These are phyloP conservation scores for Blastocystis sp. DNA, from an alignment of 352 stramenopile species.

Conservation along the genomic window DNA sequence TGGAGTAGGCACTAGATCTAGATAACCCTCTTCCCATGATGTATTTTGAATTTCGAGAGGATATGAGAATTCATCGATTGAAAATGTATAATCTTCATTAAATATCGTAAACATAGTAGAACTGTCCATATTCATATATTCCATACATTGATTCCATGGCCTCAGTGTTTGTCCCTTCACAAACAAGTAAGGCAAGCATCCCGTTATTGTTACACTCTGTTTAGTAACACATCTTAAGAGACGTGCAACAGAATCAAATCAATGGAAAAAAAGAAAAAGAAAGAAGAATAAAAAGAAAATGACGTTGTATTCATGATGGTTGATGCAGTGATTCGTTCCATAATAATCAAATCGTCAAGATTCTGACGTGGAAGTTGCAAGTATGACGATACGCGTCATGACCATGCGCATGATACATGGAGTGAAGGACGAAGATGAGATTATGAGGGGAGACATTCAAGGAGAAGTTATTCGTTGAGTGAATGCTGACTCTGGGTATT, in stretches of 20 bases:
- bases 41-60: neutral
- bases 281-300: neutral
- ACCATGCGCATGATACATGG: no score
- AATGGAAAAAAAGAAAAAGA: constrained; percentile 46
- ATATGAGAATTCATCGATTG: neutral
- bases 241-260: neutral
- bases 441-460: no score
- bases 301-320: no score
- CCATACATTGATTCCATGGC: neutral
- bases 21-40: neutral
- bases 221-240: constrained; percentile 32
- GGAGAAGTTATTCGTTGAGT: no score
- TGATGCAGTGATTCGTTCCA: no score
- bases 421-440: no score
- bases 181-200: neutral
- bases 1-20: neutral
- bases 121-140: constrained; percentile 43
- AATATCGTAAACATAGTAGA: neutral
- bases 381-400: no score
- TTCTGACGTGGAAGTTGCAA: no score
- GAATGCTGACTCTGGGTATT: no score
- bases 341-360: no score
- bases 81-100: neutral
- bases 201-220: constrained; percentile 16
- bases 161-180: neutral